A percentile compares a stretch with the other conserved stretches of the same genome.
These are phyloP conservation scores for Pseudopediastrum boryanum DNA, from an alignment of 139 green algal genomes.

Conservation along the genomic window DNA sequence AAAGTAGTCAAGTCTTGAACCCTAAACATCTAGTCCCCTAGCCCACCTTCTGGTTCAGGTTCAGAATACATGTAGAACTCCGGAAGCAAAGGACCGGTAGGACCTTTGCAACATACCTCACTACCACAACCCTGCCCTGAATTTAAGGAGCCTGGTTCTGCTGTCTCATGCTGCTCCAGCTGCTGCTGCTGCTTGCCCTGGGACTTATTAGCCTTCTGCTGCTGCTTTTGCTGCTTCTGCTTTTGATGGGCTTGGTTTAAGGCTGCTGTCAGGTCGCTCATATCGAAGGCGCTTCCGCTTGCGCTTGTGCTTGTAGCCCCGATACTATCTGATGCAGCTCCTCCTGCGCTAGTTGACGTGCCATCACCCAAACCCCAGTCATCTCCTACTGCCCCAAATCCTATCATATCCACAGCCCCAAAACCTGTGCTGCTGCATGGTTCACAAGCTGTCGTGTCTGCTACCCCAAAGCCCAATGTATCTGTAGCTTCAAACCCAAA, in stretches of 20 bases:
- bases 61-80: slow-evolving; percentile 65
- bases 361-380: slow-evolving; percentile 23
- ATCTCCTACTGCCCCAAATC: slow-evolving; percentile 6
- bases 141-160: too few species aligned
- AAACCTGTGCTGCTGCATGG: too few species aligned
- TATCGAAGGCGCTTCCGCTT: neutral
- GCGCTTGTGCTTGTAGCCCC: neutral
- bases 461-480: too few species aligned
- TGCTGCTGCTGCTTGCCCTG: slow-evolving; percentile 4
- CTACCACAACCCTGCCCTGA: too few species aligned
- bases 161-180: neutral
- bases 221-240: slow-evolving; percentile 7
- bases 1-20: too few species aligned
- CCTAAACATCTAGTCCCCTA: too few species aligned
- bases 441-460: too few species aligned
- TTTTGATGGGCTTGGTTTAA: too few species aligned
- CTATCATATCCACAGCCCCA: neutral
- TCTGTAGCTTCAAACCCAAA: slow-evolving; percentile 7
- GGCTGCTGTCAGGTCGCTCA: too few species aligned
- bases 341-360: slow-evolving; percentile 10
- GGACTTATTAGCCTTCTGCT: neutral
- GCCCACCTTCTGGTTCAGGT: slow-evolving; percentile 40
- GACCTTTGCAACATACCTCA: neutral
- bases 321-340: neutral
- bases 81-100: slow-evolving; percentile 43